A percentile compares a stretch with the other conserved stretches of the same genome.
These are phyloP conservation scores for Cyamopsis tetragonoloba DNA, from an alignment of 306 rosid species.

Conservation along the genomic window DNA sequence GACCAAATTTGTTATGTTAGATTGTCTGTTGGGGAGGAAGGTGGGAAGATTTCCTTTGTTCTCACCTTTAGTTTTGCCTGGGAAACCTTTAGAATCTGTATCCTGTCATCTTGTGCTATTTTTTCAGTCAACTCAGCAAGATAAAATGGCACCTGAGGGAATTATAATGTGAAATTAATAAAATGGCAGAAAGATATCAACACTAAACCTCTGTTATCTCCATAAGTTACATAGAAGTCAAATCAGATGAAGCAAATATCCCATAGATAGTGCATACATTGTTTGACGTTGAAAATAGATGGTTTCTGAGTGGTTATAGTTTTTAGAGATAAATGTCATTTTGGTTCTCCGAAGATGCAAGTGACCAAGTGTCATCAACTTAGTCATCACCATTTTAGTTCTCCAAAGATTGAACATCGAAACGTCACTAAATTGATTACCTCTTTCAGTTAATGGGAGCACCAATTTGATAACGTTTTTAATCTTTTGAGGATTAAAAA, in stretches of 20 bases:
- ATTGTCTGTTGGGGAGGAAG: neutral
- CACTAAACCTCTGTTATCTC: neutral
- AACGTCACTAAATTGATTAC: too few species aligned
- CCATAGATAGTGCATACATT: neutral
- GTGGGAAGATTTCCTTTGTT: neutral
- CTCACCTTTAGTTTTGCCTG: slow-evolving; percentile 79
- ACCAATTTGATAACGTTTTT: too few species aligned
- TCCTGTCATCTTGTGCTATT: slow-evolving; percentile 68
- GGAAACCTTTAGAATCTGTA: slow-evolving; percentile 66
- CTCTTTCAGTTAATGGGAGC: too few species aligned
- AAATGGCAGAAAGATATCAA: neutral
- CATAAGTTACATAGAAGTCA: neutral
- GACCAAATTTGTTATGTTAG: neutral
- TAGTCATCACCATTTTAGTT: too few species aligned
- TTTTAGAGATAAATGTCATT: too few species aligned
- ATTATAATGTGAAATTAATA: neutral
- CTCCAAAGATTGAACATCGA: too few species aligned
- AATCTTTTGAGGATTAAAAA: too few species aligned
- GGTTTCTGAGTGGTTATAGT: neutral
- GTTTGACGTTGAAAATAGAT: neutral
- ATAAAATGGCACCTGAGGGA: slow-evolving; percentile 77
- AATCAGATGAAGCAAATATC: neutral
- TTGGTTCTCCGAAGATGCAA: too few species aligned
- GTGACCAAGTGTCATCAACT: too few species aligned
- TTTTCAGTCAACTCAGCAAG: slow-evolving; percentile 88